These are phyloP conservation scores for Trichoderma polysporum DNA, from an alignment of 2,329 filamentous ascomycete species.

Conservation along the genomic window DNA sequence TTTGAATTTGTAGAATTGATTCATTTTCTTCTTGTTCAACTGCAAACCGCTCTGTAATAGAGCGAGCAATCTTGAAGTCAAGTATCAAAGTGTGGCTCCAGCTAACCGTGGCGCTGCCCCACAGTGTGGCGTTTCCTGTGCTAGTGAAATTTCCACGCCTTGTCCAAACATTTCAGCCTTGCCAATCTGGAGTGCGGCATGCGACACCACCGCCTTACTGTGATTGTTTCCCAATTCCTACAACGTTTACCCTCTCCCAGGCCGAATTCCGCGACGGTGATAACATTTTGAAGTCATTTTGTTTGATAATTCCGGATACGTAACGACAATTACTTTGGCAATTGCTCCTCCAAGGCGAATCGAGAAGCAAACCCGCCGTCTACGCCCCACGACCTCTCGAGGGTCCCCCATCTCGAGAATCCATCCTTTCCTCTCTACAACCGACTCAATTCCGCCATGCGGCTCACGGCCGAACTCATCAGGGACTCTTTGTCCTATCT, in stretches of 20 bases:
- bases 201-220: slow-evolving; percentile 1
- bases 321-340: neutral
- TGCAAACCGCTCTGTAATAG: neutral
- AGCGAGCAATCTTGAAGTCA: neutral
- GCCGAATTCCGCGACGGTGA: neutral
- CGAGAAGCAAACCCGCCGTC: neutral
- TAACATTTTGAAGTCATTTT: too few species aligned
- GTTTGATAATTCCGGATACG: neutral
- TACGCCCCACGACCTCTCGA: neutral
- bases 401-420: neutral
- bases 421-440: neutral
- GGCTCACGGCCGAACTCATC: slow-evolving; percentile 94
- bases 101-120: slow-evolving; percentile 2
- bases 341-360: neutral
- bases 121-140: slow-evolving; percentile 22
- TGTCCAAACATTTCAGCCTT: slow-evolving; percentile 33
- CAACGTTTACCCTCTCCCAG: neutral
- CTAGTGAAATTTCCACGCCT: slow-evolving; percentile 36
- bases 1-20: neutral
- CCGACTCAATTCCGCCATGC: slow-evolving; percentile 61
- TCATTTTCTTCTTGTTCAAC: neutral
- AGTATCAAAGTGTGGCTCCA: neutral
- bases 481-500: slow-evolving; percentile 94
- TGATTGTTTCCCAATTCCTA: neutral
- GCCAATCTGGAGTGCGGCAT: slow-evolving; percentile 14